Percentiles rank a stretch among this genome's conserved stretches.
phyloP scores from a whole-genome alignment of 2,329 filamentous ascomycete genomes.

The Penicillium sp. region DNA sequence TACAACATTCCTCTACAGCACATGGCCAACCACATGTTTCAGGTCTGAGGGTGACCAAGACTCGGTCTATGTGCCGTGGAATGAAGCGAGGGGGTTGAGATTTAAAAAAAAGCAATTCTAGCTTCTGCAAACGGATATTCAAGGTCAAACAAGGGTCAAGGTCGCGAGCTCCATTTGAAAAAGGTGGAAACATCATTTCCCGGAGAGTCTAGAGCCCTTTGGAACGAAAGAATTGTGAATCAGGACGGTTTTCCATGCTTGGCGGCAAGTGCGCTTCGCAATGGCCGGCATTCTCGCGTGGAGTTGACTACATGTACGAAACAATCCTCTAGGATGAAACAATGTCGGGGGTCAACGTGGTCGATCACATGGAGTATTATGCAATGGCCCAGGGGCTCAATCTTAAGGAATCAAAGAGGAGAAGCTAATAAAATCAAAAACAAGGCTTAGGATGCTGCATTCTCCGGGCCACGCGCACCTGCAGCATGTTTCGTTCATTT shows the following conservation, averaged over 20 bases:
- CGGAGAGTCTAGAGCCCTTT: conserved; percentile 8
- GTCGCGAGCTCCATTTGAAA: not conserved
- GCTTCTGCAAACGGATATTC: conserved; percentile 10
- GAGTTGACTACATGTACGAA: not conserved
- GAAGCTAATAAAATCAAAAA: not conserved
- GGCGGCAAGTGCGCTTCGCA: conserved; percentile 18
- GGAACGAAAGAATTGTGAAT: not conserved
- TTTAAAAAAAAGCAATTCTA: conserved; percentile 1
- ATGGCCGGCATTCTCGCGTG: conserved; percentile 20
- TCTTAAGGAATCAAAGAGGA: not conserved
- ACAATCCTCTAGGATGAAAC: conserved; percentile 18
- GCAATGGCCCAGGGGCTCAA: conserved; percentile 6
- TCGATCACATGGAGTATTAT: conserved; percentile 24
- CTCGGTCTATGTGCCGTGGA: conserved; percentile 16
- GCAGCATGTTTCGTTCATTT: conserved; percentile 11
- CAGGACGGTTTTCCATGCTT: not conserved
- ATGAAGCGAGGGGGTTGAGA: conserved; percentile 21
- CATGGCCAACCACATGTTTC: conserved; percentile 28
- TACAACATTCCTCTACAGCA: conserved; percentile 13
- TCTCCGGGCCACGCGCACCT: conserved; percentile 15
- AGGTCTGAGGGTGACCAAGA: conserved; percentile 12
- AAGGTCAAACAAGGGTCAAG: conserved; percentile 19
- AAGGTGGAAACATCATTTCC: conserved; percentile 11
- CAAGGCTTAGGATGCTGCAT: conserved; percentile 9
- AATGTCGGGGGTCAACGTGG: conserved; percentile 25